Evolutionary conservation across 73 alveolate genomes (phyloP).

Genomic region (Effrenium voratum): DNA sequence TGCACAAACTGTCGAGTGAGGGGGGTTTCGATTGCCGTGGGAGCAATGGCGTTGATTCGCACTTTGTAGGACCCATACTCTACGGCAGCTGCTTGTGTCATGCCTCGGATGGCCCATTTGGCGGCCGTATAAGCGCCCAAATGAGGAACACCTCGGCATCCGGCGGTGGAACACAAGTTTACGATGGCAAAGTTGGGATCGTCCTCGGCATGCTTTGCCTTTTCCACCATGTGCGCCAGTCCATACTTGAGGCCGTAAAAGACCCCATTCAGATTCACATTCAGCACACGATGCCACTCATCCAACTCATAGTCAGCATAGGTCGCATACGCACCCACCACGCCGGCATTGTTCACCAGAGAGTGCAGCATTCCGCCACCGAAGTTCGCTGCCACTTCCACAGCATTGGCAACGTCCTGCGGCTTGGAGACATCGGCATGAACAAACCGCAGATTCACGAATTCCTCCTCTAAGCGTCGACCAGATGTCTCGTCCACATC

Average conservation of each 20-base stretch:
- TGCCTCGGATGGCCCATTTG: not conserved
- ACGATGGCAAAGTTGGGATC: not conserved
- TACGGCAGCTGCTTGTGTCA: not conserved
- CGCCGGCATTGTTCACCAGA: constrained; percentile 19
- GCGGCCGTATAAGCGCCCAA: constrained; percentile 15
- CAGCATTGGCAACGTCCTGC: not conserved
- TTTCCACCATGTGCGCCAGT: not conserved
- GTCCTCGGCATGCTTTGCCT: no score
- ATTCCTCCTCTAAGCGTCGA: not conserved
- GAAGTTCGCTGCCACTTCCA: not conserved
- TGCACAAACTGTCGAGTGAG: not conserved
- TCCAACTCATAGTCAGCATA: not conserved
- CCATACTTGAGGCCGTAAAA: constrained; percentile 8
- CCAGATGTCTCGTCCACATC: constrained; percentile 10
- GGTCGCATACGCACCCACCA: not conserved
- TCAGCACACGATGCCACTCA: not conserved
- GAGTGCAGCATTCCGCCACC: not conserved
- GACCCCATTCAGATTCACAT: constrained; percentile 3
- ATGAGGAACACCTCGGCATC: not conserved
- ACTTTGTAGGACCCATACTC: not conserved
- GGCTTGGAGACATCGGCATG: not conserved
- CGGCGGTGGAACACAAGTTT: not conserved
- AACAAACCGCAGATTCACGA: not conserved
- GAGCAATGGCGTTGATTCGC: not conserved
- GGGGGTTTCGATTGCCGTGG: not conserved